Evolutionary conservation across 768 basidiomycete species (phyloP), one percentile per base, ranked within the genome.

Genomic region (Chalciporus piperatus): DNA sequence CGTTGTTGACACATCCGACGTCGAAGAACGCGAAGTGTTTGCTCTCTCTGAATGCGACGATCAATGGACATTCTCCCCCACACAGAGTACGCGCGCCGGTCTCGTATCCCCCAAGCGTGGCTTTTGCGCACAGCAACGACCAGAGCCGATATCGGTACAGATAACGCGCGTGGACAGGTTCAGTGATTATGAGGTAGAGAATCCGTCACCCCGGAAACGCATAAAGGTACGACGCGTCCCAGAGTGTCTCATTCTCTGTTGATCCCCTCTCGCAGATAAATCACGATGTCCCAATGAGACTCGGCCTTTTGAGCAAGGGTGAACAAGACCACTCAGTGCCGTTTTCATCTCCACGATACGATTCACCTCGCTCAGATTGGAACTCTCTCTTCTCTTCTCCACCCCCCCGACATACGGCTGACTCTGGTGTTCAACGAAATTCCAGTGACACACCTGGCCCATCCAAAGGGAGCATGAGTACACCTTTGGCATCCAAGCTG

Each of bases 1-100:
- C 40, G 60, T 79, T 43, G 77, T 86, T 13, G 82, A 82, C 59
- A 84, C 84, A 16, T 85, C 84, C 4, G 84, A 87, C 56, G 66
- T 71, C 42, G 84, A 85, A 58, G 84, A 87, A 56, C 72, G 74
- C 37, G 79, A 79, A 58, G 72, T 73, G 41, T 53, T 78, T n/a
- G 40, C 51, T 13, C 46, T 54, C 55, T 50, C 59, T 6, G 52
- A 65, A 19, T 50, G 45, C 5, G 41, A 25, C n/a, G 45, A 55
- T 39, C 48, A 28, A 11, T 42, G 47, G 45, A 2, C 14, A 4
- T 6, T 45, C 41, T 41, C 22, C 20, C 51, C 48, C 41, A 50
- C 55, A 45, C 54, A 38, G 30, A 27, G 41, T 22, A 32, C 30
- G 12, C 30, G 30, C 30, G 30, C 35, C n/a, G n/a, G 14, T 16